A percentile compares a stretch with the other conserved stretches of the same genome.
Evolutionary conservation across 371 early-diverging fungal species (phyloP).

Genomic region (Mucor saturninus): DNA sequence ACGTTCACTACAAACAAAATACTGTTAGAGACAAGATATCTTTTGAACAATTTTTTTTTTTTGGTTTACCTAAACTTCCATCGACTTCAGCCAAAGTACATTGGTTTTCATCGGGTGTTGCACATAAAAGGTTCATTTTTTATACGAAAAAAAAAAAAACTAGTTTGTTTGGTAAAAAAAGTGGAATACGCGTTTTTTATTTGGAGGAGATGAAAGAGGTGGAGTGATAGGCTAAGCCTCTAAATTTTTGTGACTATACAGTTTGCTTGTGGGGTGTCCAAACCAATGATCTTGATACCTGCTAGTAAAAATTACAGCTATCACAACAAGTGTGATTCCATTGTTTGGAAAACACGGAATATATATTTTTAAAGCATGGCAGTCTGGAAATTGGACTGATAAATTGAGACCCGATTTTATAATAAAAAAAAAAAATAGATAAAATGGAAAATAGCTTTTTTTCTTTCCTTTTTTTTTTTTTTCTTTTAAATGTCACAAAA

Average conservation of each 20-base stretch:
- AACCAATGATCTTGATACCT: no score
- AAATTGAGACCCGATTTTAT: no score
- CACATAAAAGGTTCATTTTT: constrained; percentile 8
- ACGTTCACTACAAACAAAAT: constrained; percentile 12
- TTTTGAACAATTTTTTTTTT: not conserved
- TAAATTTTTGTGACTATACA: constrained; percentile 1
- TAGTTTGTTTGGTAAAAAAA: constrained; percentile 1
- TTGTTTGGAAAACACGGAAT: no score
- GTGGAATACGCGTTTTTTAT: not conserved
- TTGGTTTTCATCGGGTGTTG: constrained; percentile 16
- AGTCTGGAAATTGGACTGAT: no score
- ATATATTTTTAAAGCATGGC: no score
- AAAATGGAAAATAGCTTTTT: not conserved
- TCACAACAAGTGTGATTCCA: no score
- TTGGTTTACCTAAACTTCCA: constrained; percentile 19
- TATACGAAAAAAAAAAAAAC: not conserved
- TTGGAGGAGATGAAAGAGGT: no score
- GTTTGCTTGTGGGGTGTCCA: no score
- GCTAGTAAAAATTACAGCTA: no score
- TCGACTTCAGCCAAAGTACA: constrained; percentile 27
- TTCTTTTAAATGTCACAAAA: not conserved
- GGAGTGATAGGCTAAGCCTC: constrained; percentile 10
- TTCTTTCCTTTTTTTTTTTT: not conserved
- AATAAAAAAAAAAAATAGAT: not conserved
- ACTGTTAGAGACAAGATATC: not conserved